Evolutionary conservation across 2,329 filamentous ascomycete genomes (phyloP), one percentile per base, ranked within the genome.

Genomic region (Blastomyces silverae): DNA sequence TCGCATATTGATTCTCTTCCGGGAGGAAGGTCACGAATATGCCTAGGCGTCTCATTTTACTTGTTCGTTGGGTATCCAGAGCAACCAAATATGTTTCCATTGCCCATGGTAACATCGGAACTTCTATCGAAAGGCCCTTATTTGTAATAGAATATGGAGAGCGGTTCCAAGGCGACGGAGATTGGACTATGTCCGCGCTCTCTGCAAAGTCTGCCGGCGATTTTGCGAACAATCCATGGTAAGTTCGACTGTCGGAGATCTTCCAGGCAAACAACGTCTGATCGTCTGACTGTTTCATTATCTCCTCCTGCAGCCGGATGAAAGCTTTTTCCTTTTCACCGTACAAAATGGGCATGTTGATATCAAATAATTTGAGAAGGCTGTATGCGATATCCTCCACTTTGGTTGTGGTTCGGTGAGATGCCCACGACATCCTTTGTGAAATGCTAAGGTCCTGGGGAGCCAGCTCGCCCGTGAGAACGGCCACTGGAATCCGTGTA

Each of bases 301-400:
- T 73, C 55, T 74, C 72, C 63, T 74, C 70, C 63, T 74, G 72
- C 0, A 75, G 69, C 11, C 73, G 61, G 8, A 67, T 63, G 53
- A 73, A 74, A 0, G 72, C 70, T 25, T 62, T 56, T 46, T 66
- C 55, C 2, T 72, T 70, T 61, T 74, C 73, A 2, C 73, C 73
- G 60, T 75, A 74, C 10, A 74, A 20, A 37, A 71, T 55, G 2
- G 70, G 71, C 69, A 72, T 72, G 58, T 70, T 71, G 57, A 72
- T 65, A 15, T 65, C 67, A 55, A 75, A 75, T 0, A 74, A 17
- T 1, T 73, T 73, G 17, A 75, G 44, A 13, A 75, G 66, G 58
- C 70, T 68, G 64, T 75, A 76, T 2, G 74, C 72, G 1, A 62
- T 63, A 60, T 74, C 72, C 46, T 73, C 71, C 2, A 66, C 20